These are phyloP conservation scores for Marasmius sp. DNA, from an alignment of 1,284 basidiomycete genomes.

Conservation along the genomic window DNA sequence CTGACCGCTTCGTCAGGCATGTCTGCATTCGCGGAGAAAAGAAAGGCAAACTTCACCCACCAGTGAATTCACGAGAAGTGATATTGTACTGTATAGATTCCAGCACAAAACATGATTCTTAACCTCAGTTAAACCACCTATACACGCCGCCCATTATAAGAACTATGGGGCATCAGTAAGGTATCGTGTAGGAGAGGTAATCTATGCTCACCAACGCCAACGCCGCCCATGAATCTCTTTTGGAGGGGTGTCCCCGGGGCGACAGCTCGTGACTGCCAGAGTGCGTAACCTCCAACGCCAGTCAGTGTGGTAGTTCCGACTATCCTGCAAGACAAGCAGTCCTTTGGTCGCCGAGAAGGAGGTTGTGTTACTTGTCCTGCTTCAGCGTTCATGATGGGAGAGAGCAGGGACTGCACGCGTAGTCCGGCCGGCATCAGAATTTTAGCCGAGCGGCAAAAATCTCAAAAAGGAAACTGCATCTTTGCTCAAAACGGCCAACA, in stretches of 20 bases:
- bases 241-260: constrained; percentile 47
- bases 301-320: constrained; percentile 49
- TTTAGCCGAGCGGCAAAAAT: background rate
- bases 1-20: constrained; percentile 59
- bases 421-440: background rate
- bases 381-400: constrained; percentile 9
- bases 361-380: background rate
- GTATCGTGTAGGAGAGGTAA: background rate
- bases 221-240: constrained; percentile 44
- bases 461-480: background rate
- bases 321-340: constrained; percentile 52
- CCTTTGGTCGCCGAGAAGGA: constrained; percentile 21
- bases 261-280: constrained; percentile 45
- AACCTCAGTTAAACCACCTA: constrained; percentile 35
- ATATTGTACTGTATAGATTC: background rate
- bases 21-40: constrained; percentile 97
- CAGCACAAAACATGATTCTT: background rate
- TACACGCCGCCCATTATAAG: constrained; percentile 37
- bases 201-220: constrained; percentile 47
- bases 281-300: constrained; percentile 49
- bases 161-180: constrained; percentile 11
- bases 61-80: constrained; percentile 29
- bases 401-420: background rate
- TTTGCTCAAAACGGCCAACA: background rate
- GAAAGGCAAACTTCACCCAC: constrained; percentile 83